Evolutionary conservation across 495 filamentous ascomycete genomes (phyloP), one percentile per base, ranked within the genome.

Genomic region (Penicillium nucicola): DNA sequence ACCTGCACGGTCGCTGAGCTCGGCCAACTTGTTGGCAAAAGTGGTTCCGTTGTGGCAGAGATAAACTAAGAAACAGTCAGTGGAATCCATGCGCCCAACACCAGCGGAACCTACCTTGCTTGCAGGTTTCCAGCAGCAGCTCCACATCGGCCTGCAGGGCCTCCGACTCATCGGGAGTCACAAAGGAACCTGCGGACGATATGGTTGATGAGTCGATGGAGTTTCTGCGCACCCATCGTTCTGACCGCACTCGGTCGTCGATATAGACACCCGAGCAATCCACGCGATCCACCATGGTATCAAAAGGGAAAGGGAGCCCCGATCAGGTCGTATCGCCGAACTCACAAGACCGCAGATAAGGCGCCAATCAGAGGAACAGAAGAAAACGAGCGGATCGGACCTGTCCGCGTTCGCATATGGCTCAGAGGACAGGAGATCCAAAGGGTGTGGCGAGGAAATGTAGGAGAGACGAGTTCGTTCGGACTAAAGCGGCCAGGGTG

Each of bases 241-340:
- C 85, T 54, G 82, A 75, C 52, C 70, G 72, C 45, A 88, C 81
- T 43, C 82, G 81, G 63, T 85, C 84, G 71, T 93, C 87, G 51
- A 93, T 88, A 65, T 91, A 93, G 55, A 93, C 84, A 51, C 89
- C 83, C 72, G 87, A 84, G 72, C 86, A 92, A 53, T 81, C 74
- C 58, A 82, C 77, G 68, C 77, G 75, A 68, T 89, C 87, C 85
- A 88, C 87, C 57, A 62, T 75, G 55, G 57, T 63, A 47, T 62
- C 50, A 43, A 42, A 50, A 61, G 56, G 32, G 45, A 20, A 31
- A 23, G 31, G 19, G 17, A 33, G 33, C 46, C 48, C 49, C 43
- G 43, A 51, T 55, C 43, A 38, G 49, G 53, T 41, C 25, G 23
- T 52, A 42, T 30, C 39, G 51, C 58, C 47, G 25, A 35, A 33